phyloP scores from a whole-genome alignment of 2,329 filamentous ascomycete species.

The Penicillium brasilianum region DNA sequence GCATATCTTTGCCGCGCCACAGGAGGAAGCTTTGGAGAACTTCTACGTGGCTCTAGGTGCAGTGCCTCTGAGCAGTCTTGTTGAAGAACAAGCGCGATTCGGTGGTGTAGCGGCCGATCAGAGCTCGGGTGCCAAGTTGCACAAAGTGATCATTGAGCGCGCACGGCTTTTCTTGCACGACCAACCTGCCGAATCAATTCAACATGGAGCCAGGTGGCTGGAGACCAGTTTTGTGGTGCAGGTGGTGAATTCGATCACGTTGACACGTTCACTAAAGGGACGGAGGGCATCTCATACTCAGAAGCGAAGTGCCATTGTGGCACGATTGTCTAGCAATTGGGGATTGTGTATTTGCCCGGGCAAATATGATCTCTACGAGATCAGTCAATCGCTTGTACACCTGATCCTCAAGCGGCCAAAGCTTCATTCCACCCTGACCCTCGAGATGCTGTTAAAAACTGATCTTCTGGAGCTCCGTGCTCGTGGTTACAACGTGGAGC shows the following conservation, averaged over 20 bases:
- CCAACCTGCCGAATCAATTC: conserved; percentile 76
- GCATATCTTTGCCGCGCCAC: conserved; percentile 80
- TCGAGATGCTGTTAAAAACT: conserved; percentile 88
- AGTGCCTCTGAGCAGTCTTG: conserved; percentile 73
- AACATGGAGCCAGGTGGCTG: conserved; percentile 87
- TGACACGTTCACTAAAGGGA: conserved; percentile 76
- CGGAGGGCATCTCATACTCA: conserved; percentile 72
- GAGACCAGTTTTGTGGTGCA: conserved; percentile 81
- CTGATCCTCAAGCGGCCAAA: conserved; percentile 81
- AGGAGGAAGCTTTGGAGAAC: conserved; percentile 82
- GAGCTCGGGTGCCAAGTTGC: conserved; percentile 68
- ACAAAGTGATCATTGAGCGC: conserved; percentile 83
- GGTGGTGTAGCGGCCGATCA: conserved; percentile 71
- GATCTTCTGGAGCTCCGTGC: conserved; percentile 80
- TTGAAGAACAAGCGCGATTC: conserved; percentile 77
- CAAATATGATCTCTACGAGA: conserved; percentile 84
- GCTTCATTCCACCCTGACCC: conserved; percentile 84
- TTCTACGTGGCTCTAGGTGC: conserved; percentile 86
- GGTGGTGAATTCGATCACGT: conserved; percentile 76
- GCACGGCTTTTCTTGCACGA: conserved; percentile 89
- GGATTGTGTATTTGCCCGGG: conserved; percentile 77
- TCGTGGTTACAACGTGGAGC: conserved; percentile 95
- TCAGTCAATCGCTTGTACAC: conserved; percentile 84
- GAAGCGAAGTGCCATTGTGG: conserved; percentile 75
- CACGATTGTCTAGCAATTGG: conserved; percentile 60